Evolutionary conservation across 805 yeast species (phyloP).

Genomic region (Metschnikowia aberdeeniae): DNA sequence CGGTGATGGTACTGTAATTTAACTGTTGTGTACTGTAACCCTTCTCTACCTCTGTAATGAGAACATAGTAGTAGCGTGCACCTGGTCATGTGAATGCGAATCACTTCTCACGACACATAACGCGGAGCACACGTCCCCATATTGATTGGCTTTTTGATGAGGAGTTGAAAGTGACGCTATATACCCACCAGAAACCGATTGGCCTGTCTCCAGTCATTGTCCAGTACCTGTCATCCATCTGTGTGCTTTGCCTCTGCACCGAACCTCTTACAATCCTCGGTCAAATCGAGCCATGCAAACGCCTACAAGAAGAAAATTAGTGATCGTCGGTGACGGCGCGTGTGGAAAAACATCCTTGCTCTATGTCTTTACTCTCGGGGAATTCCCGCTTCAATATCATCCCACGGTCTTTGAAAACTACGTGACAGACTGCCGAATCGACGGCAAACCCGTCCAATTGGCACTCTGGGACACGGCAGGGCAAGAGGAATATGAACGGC

Average conservation of each 20-base stretch:
- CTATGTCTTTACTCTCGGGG: constrained; percentile 90
- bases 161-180: neutral
- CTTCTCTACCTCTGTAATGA: too few relatives aligned
- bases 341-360: constrained; percentile 89
- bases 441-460: constrained; percentile 83
- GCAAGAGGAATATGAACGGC: constrained; percentile 89
- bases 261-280: neutral
- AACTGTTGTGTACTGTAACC: too few relatives aligned
- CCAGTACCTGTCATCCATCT: neutral
- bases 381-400: constrained; percentile 87
- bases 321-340: constrained; percentile 93
- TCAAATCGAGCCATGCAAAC: constrained; percentile 7
- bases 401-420: constrained; percentile 95
- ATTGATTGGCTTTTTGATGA: neutral
- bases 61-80: too few relatives aligned
- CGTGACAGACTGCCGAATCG: constrained; percentile 90
- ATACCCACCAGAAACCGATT: neutral
- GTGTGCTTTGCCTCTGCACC: too few relatives aligned
- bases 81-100: constrained; percentile 4
- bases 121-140: neutral
- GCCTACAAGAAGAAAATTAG: constrained; percentile 58
- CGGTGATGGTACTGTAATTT: too few relatives aligned
- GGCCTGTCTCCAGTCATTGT: constrained; percentile 1
- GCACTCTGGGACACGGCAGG: constrained; percentile 97
- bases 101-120: neutral